phyloP scores from a whole-genome alignment of 345 rosid genomes.

The Kernera saxatilis region DNA sequence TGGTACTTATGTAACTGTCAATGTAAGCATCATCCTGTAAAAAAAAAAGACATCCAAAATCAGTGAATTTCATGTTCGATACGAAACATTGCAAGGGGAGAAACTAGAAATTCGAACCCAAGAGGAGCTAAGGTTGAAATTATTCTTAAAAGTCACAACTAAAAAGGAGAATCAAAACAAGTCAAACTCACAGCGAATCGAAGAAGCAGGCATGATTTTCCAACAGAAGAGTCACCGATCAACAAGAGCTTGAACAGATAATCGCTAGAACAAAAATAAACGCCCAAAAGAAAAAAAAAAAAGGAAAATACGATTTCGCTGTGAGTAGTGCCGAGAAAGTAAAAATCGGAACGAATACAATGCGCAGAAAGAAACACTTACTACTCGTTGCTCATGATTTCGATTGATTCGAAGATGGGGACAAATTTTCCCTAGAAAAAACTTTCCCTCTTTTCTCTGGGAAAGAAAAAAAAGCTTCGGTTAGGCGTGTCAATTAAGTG shows the following conservation, averaged over 20 bases:
- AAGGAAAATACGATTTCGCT: background rate
- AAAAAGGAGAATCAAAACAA: background rate
- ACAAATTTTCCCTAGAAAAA: background rate
- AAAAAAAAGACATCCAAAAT: background rate
- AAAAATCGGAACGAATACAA: background rate
- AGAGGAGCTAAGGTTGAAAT: background rate
- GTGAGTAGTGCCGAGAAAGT: background rate
- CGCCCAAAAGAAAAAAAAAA: background rate
- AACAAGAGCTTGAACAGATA: conserved; percentile 75
- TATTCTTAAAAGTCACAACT: background rate
- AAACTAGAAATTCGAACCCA: no score
- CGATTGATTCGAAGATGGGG: conserved; percentile 1
- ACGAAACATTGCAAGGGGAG: background rate
- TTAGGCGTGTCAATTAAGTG: conserved; percentile 20
- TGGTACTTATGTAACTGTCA: conserved; percentile 81
- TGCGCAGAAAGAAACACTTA: conserved; percentile 15
- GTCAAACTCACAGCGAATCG: conserved; percentile 60
- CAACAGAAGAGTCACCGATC: conserved; percentile 81
- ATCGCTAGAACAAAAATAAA: conserved; percentile 35
- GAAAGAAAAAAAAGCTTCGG: background rate
- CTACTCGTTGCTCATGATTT: conserved; percentile 58
- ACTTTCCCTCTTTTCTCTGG: background rate
- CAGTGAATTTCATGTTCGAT: background rate
- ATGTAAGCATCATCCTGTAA: conserved; percentile 81
- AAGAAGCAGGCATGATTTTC: conserved; percentile 76